Percentiles rank a stretch among this genome's conserved stretches.
Evolutionary conservation across 2,329 filamentous ascomycete species (phyloP).

Genomic region (Fusarium protoensiforme): DNA sequence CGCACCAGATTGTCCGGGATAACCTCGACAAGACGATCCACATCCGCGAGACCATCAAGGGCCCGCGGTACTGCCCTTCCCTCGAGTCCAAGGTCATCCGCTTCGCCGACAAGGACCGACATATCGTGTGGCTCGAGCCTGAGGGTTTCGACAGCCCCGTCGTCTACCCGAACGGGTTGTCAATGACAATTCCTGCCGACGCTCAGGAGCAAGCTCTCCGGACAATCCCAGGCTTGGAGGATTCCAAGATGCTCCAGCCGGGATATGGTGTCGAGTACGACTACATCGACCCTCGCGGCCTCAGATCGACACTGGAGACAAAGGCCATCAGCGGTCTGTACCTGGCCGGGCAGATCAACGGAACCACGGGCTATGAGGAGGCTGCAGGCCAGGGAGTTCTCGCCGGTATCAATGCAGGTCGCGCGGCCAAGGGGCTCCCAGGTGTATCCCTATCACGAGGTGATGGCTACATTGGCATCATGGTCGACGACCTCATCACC

Average conservation of each 20-base stretch:
- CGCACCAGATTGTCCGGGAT: constrained; percentile 84
- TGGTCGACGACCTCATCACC: constrained; percentile 97
- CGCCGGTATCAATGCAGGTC: constrained; percentile 92
- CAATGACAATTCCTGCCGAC: constrained; percentile 93
- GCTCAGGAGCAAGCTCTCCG: constrained; percentile 87
- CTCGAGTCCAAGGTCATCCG: constrained; percentile 93
- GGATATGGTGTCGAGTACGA: constrained; percentile 99
- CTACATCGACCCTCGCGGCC: constrained; percentile 92
- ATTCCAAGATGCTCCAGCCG: constrained; percentile 90
- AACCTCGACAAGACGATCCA: constrained; percentile 98
- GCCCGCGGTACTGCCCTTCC: constrained; percentile 94
- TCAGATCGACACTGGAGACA: constrained; percentile 91
- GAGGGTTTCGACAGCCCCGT: constrained; percentile 92
- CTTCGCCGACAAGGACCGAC: constrained; percentile 81
- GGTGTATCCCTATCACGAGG: constrained; percentile 79
- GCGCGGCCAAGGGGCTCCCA: constrained; percentile 74
- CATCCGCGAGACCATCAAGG: constrained; percentile 93
- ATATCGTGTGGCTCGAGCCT: constrained; percentile 97
- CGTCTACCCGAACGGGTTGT: constrained; percentile 96
- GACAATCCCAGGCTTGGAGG: constrained; percentile 88
- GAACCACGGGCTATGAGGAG: constrained; percentile 98
- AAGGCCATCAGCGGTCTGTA: constrained; percentile 91
- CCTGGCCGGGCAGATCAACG: constrained; percentile 96
- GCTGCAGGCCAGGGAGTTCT: constrained; percentile 93
- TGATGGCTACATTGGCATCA: constrained; percentile 97